Evolutionary conservation across 306 rosid genomes (phyloP), one percentile per base, ranked within the genome.

Genomic region (Sicyos edulis): DNA sequence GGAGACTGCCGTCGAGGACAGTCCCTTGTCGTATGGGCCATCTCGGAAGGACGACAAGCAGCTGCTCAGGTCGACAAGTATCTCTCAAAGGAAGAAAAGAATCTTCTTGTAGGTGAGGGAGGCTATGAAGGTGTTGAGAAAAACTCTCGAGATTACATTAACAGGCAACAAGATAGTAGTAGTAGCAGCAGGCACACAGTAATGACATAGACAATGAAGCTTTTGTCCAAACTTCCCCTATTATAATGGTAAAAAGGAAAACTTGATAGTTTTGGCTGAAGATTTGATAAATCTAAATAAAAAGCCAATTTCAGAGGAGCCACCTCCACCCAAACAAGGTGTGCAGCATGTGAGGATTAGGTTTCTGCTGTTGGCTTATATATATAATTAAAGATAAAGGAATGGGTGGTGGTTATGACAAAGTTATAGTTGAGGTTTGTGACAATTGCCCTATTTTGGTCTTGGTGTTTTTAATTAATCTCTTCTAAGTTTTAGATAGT

Each of bases 1-100:
- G 97, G 99, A 2, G 99, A 93, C 74, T 93, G 99, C 63, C 90
- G 97, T 15, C 89, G 99, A 0, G 96, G 99, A 26, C 99, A 93
- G 70, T 93, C 99, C 15, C 75, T 93, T 55, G 96, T 93, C 64
- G 99, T 93, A 4, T 93, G 97, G 97, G 99, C 99, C 47, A 93
- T 93, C 76, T 84, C 93, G 3, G 95, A 91, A 83, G 97, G 99
- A 21, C 79, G 96, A 42, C 97, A 93, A 86, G 91, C 91, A 0
- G 99, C 97, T 2, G 77, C 89, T 44, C 88, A 76, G 78, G 96
- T 93, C 1, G 97, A 93, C 82, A 84, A 75, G 13, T 88, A 78
- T 73, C 87, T 93, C 4, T 11, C 72, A 1, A 50, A 26, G 45
- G 77, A 81, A 70, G 92, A 83, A 13, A 86, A 73, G 13, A 70